Conservation (phyloP, 208 protist species). For the Blastocrithidia nonstop region DNA sequence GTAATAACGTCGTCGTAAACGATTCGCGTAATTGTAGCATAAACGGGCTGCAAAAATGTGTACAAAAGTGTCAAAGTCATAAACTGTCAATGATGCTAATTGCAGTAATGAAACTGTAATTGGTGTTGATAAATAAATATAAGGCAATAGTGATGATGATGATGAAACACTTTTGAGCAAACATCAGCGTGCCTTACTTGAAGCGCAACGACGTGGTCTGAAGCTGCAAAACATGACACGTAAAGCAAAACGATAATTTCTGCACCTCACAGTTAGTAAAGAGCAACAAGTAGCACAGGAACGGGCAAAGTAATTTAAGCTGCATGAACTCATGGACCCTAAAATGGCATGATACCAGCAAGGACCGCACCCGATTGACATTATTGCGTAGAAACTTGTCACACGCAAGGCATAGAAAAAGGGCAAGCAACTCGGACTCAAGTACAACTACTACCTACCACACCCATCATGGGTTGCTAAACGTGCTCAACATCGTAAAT, state of each 20-base stretch:
- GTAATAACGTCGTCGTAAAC: conserved; percentile 7
- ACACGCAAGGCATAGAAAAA: conserved; percentile 65
- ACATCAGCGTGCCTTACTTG: conserved; percentile 43
- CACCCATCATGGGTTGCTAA: conserved; percentile 79
- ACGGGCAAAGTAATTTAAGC: conserved; percentile 31
- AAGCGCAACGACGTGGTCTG: conserved; percentile 47
- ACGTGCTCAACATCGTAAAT: conserved; percentile 39
- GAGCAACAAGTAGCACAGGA: conserved; percentile 22
- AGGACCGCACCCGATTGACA: conserved; percentile 69
- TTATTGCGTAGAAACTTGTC: conserved; percentile 75
- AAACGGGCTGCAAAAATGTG: conserved; percentile 4
- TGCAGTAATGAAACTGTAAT: too few species aligned
- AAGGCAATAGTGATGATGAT: conserved; percentile 11
- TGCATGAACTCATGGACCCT: conserved; percentile 77
- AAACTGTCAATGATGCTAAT: too few species aligned
- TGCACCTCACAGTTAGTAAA: conserved; percentile 46
- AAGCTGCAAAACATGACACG: conserved; percentile 72
- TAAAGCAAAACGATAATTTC: conserved; percentile 54
- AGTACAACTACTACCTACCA: conserved; percentile 74
- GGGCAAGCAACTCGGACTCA: conserved; percentile 51
- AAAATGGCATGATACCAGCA: conserved; percentile 80
- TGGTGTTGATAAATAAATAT: conserved; percentile 9
- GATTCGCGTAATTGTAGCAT: conserved; percentile 11
- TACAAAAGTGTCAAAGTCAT: too few species aligned
- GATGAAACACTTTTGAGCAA: too few species aligned